Base-by-base conservation (phyloP, 108 stramenopile species). In the Nannochloropsis oceanica region DNA sequence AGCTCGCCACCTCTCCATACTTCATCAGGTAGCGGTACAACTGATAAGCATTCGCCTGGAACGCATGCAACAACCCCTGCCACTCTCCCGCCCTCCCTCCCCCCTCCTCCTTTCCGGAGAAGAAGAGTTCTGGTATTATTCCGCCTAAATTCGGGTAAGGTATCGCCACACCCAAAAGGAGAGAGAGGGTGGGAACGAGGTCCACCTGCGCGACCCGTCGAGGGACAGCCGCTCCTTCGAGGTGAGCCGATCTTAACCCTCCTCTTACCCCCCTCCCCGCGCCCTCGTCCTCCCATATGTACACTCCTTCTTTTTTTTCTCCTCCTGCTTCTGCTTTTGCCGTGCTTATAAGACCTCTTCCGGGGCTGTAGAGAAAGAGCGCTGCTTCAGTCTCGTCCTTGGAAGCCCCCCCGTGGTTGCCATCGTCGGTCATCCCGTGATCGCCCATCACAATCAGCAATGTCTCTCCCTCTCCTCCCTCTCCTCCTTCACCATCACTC, bases 361-460 rank as follows among this genome's bases (percentile, higher is more conserved):
- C 80, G 42, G 44, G 44, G 43, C 84, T 73, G 25, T 89, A 96
- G 13, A 93, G 93, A 85, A 99, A 95, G 12, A 99, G 91, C 14
- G 95, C 97, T 12, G 98, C 97, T 82, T 93, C 93, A 24, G 93
- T 91, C 89, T 99, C 98, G 42, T 97, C 95, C n/a, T 93, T 91
- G 25, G 94, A 93, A 24, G 96, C 97, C 14, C 98, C 98, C 18
- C 98, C 98, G 89, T 99, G 98, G 89, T 99, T 97, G 27, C 98
- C 98, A 85, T 95, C 96, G 86, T 95, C 95, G 14, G 98, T 99
- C 98, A 99, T 99, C 12, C 98, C 98, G 89, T 99, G 98, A 90
- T 99, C 98, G 26, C 92, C 93, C 24, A 93, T 86, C 27, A 82
- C 95, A 94, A 91, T 93, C 91, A 43, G 94, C 92, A 79, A 94